A percentile compares a stretch with the other conserved stretches of the same genome.
phyloP scores from a whole-genome alignment of 2,329 filamentous ascomycete species.

The Apiospora koreana region DNA sequence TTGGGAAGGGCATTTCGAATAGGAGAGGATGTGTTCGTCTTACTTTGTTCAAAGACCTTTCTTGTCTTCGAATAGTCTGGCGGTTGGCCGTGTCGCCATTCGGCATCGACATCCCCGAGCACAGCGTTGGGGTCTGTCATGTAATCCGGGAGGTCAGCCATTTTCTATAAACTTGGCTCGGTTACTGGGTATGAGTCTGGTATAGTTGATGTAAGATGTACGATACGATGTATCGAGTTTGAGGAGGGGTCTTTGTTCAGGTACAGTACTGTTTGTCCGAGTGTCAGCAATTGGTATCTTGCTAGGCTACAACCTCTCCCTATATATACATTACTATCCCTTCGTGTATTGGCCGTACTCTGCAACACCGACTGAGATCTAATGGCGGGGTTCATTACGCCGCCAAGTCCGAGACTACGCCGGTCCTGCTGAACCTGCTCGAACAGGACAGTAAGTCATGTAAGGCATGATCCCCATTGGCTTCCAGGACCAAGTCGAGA shows the following conservation, averaged over 20 bases:
- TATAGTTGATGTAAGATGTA: too few relatives aligned
- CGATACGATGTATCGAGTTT: not conserved
- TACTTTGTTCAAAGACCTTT: slow-evolving; percentile 59
- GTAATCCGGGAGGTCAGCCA: slow-evolving; percentile 21
- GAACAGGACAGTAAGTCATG: not conserved
- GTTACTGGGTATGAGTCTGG: not conserved
- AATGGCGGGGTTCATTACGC: not conserved
- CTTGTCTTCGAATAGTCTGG: slow-evolving; percentile 68
- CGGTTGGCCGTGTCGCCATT: slow-evolving; percentile 61
- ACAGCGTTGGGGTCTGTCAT: slow-evolving; percentile 25
- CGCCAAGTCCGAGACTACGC: not conserved
- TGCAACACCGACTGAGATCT: not conserved
- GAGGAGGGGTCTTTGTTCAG: not conserved
- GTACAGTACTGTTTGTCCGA: not conserved
- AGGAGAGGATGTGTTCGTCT: slow-evolving; percentile 22
- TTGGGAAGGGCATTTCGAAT: not conserved
- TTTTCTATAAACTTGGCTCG: not conserved
- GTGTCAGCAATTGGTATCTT: not conserved
- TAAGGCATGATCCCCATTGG: not conserved
- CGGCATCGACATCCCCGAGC: slow-evolving; percentile 46
- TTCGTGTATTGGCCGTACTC: not conserved
- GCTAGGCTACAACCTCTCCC: not conserved
- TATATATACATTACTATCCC: not conserved
- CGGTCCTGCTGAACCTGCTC: not conserved
- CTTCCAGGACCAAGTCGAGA: not conserved